These are phyloP conservation scores for Gracilaria vermiculophylla DNA, from an alignment of 23 red algal genomes.

Conservation along the genomic window DNA sequence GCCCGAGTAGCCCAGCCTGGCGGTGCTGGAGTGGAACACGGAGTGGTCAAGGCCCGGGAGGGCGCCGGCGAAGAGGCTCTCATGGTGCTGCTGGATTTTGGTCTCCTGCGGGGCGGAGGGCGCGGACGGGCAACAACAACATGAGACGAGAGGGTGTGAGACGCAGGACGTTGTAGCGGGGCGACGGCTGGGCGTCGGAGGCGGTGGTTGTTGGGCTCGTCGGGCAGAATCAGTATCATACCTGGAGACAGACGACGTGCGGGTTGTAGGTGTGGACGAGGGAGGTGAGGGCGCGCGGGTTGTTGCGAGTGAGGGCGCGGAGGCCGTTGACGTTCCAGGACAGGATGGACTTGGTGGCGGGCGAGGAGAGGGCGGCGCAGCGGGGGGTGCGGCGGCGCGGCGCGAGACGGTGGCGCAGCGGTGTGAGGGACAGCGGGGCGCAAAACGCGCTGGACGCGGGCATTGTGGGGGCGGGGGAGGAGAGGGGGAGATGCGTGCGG, in stretches of 20 bases:
- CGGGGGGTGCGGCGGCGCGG: no score
- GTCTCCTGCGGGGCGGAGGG: no score
- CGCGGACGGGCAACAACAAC: no score
- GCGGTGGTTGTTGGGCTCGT: no score
- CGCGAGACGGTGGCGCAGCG: not conserved
- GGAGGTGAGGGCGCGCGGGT: not conserved
- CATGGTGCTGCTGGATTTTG: constrained; percentile 27
- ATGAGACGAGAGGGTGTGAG: no score
- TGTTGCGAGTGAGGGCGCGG: not conserved
- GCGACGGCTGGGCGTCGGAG: no score
- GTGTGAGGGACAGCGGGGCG: not conserved
- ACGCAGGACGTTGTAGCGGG: no score
- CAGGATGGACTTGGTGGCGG: not conserved
- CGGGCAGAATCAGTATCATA: no score
- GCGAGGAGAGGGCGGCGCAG: not conserved
- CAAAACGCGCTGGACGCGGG: not conserved
- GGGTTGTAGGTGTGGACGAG: constrained; percentile 45
- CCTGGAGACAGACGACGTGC: constrained; percentile 64
- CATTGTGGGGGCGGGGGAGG: not conserved
- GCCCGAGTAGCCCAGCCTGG: constrained; percentile 50
- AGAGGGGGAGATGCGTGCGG: not conserved
- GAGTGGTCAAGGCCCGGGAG: not conserved
- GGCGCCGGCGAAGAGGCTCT: not conserved
- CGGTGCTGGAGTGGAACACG: constrained; percentile 42
- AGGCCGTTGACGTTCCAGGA: constrained; percentile 78